Conservation (phyloP, 164 flowering plant species). For the Protea cynaroides region DNA sequence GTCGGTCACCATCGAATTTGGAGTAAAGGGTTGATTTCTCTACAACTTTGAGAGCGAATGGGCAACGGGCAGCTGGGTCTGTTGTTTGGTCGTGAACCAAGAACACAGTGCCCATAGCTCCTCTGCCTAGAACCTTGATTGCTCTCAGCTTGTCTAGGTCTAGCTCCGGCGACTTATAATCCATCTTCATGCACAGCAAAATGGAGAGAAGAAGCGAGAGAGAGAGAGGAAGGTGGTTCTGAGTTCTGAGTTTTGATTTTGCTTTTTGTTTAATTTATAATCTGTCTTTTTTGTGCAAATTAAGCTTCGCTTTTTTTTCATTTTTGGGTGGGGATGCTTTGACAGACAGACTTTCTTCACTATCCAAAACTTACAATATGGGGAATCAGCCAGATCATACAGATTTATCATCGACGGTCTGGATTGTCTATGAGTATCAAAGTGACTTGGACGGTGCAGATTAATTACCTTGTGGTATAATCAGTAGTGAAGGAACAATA, state of each 20-base stretch:
- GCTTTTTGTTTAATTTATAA: no score
- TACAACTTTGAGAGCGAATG: constrained; percentile 85
- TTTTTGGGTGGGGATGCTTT: no score
- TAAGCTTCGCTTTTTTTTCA: no score
- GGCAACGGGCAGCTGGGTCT: constrained; percentile 34
- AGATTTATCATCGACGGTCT: no score
- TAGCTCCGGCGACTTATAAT: constrained; percentile 20
- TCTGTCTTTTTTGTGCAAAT: no score
- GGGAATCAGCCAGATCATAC: no score
- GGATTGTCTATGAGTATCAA: no score
- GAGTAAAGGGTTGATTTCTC: constrained; percentile 41
- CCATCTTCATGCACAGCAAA: constrained; percentile 6
- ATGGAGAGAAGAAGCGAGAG: not conserved
- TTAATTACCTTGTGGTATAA: not conserved
- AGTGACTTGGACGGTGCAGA: no score
- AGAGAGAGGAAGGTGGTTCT: not conserved
- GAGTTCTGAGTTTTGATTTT: no score
- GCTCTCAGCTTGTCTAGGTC: constrained; percentile 46
- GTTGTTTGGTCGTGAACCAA: constrained; percentile 39
- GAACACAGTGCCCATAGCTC: constrained; percentile 94
- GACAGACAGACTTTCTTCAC: no score
- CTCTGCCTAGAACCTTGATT: constrained; percentile 65
- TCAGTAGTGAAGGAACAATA: no score
- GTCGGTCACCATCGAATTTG: constrained; percentile 62
- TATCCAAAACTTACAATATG: no score